Conservation (phyloP, 2,329 filamentous ascomycete genomes). For the Dichotomopilus funicola region DNA sequence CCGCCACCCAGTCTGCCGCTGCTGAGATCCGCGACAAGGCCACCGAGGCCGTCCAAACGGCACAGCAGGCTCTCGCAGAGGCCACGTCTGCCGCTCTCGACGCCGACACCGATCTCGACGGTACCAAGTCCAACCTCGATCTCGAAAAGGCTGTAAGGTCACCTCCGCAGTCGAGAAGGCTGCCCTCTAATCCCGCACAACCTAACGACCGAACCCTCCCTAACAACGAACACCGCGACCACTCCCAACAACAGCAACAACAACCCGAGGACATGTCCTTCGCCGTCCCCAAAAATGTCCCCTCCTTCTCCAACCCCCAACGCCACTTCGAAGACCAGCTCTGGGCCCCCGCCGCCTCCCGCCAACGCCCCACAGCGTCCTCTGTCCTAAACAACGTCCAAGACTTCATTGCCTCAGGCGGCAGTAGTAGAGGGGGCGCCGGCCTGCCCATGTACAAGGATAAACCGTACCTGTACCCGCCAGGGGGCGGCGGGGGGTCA, state of each 20-base stretch:
- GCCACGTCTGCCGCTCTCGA: slow-evolving; percentile 1
- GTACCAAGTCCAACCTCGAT: neutral
- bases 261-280: slow-evolving; percentile 52
- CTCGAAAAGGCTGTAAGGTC: neutral
- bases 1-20: slow-evolving; percentile 40
- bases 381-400: slow-evolving; percentile 47
- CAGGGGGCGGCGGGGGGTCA: slow-evolving; percentile 43
- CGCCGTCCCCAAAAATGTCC: slow-evolving; percentile 61
- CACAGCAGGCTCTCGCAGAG: slow-evolving; percentile 12
- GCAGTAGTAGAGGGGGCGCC: slow-evolving; percentile 22
- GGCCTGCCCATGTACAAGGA: slow-evolving; percentile 96
- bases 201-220: neutral
- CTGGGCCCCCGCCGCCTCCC: slow-evolving; percentile 42
- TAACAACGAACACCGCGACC: slow-evolving; percentile 13
- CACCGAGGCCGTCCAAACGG: slow-evolving; percentile 35
- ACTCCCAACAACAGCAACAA: slow-evolving; percentile 26
- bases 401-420: slow-evolving; percentile 28
- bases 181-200: neutral
- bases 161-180: too few species aligned
- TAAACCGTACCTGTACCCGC: slow-evolving; percentile 75
- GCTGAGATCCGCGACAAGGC: slow-evolving; percentile 41
- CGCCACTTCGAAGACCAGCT: slow-evolving; percentile 58
- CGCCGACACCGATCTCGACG: neutral
- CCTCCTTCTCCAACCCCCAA: slow-evolving; percentile 59
- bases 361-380: slow-evolving; percentile 17